Percentiles rank a stretch among this genome's conserved stretches.
Conservation (phyloP, 768 basidiomycete species). For the Collybia sordida region DNA sequence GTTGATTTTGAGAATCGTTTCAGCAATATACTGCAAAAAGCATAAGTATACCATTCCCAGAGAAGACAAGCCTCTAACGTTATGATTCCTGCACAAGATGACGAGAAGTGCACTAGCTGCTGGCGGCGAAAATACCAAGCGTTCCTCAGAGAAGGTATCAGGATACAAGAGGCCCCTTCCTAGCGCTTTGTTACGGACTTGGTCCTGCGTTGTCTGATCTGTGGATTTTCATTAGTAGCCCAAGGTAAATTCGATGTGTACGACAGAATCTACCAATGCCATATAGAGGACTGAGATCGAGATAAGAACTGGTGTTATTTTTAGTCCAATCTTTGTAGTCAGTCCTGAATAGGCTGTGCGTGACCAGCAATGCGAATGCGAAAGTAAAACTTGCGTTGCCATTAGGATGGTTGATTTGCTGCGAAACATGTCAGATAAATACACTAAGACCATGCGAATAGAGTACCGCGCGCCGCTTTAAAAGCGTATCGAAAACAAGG, state of each 20-base stretch:
- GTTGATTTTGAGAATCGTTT: slow-evolving; percentile 53
- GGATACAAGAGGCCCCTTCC: slow-evolving; percentile 52
- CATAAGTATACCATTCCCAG: not conserved
- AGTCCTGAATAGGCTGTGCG: slow-evolving; percentile 56
- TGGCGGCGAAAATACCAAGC: slow-evolving; percentile 51
- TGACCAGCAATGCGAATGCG: slow-evolving; percentile 43
- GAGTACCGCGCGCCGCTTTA: slow-evolving; percentile 40
- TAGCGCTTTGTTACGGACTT: slow-evolving; percentile 42
- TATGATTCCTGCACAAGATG: slow-evolving; percentile 55
- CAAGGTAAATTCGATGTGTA: not conserved
- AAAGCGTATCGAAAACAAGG: slow-evolving; percentile 60
- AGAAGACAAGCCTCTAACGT: slow-evolving; percentile 32
- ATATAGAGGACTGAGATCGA: slow-evolving; percentile 56
- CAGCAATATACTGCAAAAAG: slow-evolving; percentile 37
- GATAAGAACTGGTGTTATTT: slow-evolving; percentile 53
- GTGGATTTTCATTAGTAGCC: not conserved
- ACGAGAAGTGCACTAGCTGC: slow-evolving; percentile 49
- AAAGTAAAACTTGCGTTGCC: not conserved
- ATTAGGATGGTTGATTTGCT: slow-evolving; percentile 3
- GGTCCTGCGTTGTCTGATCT: slow-evolving; percentile 36
- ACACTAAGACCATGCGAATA: slow-evolving; percentile 22
- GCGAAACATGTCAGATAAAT: not conserved
- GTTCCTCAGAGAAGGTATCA: slow-evolving; percentile 51
- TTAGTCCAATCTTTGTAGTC: slow-evolving; percentile 35
- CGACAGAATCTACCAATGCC: slow-evolving; percentile 36